Conservation (phyloP, 2,329 filamentous ascomycete genomes). For the Pseudogymnoascus sp. region DNA sequence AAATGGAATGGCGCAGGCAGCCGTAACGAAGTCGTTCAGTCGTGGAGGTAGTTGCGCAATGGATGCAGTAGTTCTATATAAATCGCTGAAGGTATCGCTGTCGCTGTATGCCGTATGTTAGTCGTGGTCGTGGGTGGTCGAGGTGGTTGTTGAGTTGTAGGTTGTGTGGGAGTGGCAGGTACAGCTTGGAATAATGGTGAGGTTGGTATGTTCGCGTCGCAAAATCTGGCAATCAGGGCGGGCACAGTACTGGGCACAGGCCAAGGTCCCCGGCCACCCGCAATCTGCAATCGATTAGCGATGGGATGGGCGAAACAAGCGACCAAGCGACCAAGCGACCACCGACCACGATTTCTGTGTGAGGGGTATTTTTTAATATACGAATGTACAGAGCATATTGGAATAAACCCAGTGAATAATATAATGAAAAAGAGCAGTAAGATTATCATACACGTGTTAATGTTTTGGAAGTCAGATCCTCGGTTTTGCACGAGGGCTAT, state of each 20-base stretch:
- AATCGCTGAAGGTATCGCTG: background rate
- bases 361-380: background rate
- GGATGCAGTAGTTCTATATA: background rate
- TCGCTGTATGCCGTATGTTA: background rate
- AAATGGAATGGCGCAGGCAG: background rate
- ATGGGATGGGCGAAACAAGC: background rate
- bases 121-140: background rate
- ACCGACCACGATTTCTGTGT: background rate
- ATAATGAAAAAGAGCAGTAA: background rate
- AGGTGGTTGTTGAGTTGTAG: background rate
- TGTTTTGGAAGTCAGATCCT: background rate
- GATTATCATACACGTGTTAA: background rate
- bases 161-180: background rate
- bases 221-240: background rate
- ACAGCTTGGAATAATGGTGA: background rate
- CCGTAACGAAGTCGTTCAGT: background rate
- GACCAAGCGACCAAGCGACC: too few relatives aligned
- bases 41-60: background rate
- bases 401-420: background rate
- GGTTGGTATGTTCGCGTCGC: background rate
- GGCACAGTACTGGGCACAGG: background rate
- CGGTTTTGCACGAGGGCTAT: background rate
- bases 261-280: background rate
- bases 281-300: background rate
- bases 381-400: too few relatives aligned